These are phyloP conservation scores for Fusarium austroafricanum DNA, from an alignment of 2,329 filamentous ascomycete species.

Conservation along the genomic window DNA sequence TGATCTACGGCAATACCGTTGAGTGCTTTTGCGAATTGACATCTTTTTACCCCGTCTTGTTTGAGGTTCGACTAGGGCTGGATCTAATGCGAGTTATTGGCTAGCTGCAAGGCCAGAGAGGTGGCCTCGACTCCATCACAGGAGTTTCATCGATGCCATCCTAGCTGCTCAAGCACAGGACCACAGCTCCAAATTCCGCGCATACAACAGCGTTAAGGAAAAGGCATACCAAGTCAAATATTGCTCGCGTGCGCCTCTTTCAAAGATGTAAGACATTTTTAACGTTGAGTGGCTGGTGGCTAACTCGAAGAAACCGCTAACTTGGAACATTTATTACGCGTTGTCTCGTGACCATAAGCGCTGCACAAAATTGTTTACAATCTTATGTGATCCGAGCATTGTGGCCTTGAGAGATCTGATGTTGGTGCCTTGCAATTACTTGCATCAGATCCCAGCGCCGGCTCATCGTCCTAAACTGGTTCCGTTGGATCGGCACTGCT, in stretches of 20 bases:
- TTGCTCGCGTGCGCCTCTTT: constrained; percentile 24
- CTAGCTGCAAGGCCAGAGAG: constrained; percentile 32
- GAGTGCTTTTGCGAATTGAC: not conserved
- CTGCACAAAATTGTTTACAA: not conserved
- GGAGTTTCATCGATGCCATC: constrained; percentile 39
- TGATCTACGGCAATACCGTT: not conserved
- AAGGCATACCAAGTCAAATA: not conserved
- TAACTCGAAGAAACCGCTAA: not conserved
- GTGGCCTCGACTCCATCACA: constrained; percentile 16
- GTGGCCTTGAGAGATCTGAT: constrained; percentile 4
- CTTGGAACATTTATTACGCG: not conserved
- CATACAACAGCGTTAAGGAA: not conserved
- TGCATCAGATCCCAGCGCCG: constrained; percentile 31
- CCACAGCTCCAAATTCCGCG: constrained; percentile 1
- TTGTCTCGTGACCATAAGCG: not conserved
- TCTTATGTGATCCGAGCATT: not conserved
- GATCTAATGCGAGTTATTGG: constrained; percentile 20
- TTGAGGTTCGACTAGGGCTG: constrained; percentile 41
- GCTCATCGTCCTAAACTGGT: constrained; percentile 26
- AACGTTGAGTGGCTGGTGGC: constrained; percentile 28
- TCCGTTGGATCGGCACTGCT: constrained; percentile 32
- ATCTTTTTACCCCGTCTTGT: constrained; percentile 32
- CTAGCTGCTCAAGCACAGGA: constrained; percentile 32
- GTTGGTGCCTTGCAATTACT: constrained; percentile 27
- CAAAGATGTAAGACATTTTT: constrained; percentile 20